Evolutionary conservation across 306 rosid genomes (phyloP), one percentile per base, ranked within the genome.

Genomic region (Heteromeles arbutifolia): DNA sequence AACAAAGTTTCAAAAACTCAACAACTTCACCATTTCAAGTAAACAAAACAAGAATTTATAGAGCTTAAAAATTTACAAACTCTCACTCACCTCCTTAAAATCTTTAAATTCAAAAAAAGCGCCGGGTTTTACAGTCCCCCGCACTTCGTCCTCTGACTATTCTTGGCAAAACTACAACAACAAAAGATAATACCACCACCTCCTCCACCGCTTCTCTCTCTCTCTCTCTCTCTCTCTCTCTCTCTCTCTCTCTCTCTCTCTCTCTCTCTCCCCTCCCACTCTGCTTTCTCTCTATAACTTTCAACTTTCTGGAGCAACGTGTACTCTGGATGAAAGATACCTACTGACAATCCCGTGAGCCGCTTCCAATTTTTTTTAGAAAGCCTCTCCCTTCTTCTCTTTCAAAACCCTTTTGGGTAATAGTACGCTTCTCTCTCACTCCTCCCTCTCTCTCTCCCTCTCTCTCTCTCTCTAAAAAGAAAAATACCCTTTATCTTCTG

Each of bases 301-400:
- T 80, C 71, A 62, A 66, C 85, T 86, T 88, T 86, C 81, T 88
- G 92, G 91, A 89, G 90, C 91, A 84, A 90, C 82, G 92, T 88
- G 97, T 87, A 85, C 83, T 83, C 28, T 24, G 76, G 65, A 86
- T 73, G 87, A 85, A 86, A 85, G 88, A 82, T 84, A 85, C 91
- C 75, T 24, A 31, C 88, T 83, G 86, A 89, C 88, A 81, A 78
- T 77, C 92, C 80, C 88, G 87, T 85, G 90, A 85, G 84, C 79
- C 80, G 39, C 69, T 81, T 73, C 74, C 50, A 13, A 13, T 7
- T 10, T 48, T 50, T 63, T 70, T 63, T 68, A 26, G 19, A 73
- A 12, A 25, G n/a, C 37, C 21, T 59, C 56, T 53, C 74, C 13
- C 25, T n/a, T 44, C 39, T 73, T 57, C 80, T 50, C 31, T 65